phyloP scores from a whole-genome alignment of 2,329 filamentous ascomycete genomes.

The Fusarium sp. region DNA sequence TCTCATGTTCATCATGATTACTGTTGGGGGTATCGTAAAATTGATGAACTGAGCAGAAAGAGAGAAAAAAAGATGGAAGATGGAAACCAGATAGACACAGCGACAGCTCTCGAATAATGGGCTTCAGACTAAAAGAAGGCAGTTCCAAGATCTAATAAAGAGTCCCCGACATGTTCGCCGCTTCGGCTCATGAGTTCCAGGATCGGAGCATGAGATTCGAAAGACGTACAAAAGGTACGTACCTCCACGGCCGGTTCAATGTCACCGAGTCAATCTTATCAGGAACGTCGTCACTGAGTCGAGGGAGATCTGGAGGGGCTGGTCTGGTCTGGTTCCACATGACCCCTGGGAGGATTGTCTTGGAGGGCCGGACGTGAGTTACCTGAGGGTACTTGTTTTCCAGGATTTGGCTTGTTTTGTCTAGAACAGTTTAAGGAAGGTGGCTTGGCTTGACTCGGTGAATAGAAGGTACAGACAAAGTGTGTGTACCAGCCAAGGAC shows the following conservation, averaged over 20 bases:
- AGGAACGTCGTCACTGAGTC: constrained; percentile 40
- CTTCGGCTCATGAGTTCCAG: constrained; percentile 41
- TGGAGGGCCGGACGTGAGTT: constrained; percentile 28
- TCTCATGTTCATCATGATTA: constrained; percentile 44
- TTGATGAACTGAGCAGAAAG: constrained; percentile 1
- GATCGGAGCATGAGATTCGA: constrained; percentile 27
- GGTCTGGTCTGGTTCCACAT: constrained; percentile 19
- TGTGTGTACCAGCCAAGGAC: neutral
- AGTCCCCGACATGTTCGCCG: constrained; percentile 19
- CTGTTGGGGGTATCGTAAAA: constrained; percentile 13
- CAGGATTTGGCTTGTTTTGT: neutral
- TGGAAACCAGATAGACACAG: constrained; percentile 1
- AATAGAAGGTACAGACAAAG: neutral
- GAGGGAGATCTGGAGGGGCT: constrained; percentile 18
- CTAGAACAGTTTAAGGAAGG: constrained; percentile 23
- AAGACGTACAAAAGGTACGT: constrained; percentile 15
- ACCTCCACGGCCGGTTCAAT: constrained; percentile 8
- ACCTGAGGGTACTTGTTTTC: constrained; percentile 28
- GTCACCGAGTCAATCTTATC: constrained; percentile 41
- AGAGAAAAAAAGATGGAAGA: neutral
- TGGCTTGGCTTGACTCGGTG: constrained; percentile 13
- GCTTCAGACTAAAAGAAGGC: constrained; percentile 17
- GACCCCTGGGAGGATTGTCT: constrained; percentile 11
- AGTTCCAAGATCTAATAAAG: constrained; percentile 35
- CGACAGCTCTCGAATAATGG: neutral